These are phyloP conservation scores for Vachellia collinsii DNA, from an alignment of 306 rosid genomes.

Conservation along the genomic window DNA sequence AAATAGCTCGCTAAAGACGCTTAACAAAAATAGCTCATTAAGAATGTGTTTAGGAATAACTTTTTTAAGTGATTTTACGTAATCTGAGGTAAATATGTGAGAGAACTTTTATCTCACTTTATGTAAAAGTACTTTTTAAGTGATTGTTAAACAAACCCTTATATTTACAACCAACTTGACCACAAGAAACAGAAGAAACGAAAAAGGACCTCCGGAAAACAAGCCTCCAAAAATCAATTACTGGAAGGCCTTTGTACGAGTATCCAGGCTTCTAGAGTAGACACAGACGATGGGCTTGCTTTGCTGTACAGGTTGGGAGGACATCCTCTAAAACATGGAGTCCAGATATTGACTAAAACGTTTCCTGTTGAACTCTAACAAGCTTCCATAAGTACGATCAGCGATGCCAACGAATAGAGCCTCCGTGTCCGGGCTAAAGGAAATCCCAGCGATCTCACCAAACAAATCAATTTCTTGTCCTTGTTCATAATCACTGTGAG, in stretches of 20 bases:
- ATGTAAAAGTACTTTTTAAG: too few species aligned
- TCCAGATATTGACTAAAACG: conserved; percentile 52
- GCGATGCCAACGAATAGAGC: conserved; percentile 83
- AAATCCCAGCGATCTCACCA: conserved; percentile 87
- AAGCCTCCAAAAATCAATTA: neutral
- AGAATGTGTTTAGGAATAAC: too few species aligned
- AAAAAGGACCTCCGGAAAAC: neutral
- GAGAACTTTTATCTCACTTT: too few species aligned
- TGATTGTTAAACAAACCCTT: neutral
- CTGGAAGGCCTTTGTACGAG: too few species aligned
- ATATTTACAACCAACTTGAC: too few species aligned
- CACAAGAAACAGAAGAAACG: neutral
- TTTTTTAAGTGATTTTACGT: too few species aligned
- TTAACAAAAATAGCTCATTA: too few species aligned
- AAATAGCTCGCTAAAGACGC: neutral
- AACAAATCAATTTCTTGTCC: conserved; percentile 84
- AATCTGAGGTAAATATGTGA: too few species aligned
- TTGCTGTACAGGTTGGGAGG: neutral
- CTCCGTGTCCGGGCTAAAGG: conserved; percentile 85
- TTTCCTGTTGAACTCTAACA: conserved; percentile 72
- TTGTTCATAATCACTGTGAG: conserved; percentile 54
- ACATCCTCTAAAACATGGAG: conserved; percentile 50
- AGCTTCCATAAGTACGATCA: conserved; percentile 83
- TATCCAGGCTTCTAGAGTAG: too few species aligned
- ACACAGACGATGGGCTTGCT: neutral